Base-by-base conservation (phyloP, 495 filamentous ascomycete species). In the Baudoinia panamericana region DNA sequence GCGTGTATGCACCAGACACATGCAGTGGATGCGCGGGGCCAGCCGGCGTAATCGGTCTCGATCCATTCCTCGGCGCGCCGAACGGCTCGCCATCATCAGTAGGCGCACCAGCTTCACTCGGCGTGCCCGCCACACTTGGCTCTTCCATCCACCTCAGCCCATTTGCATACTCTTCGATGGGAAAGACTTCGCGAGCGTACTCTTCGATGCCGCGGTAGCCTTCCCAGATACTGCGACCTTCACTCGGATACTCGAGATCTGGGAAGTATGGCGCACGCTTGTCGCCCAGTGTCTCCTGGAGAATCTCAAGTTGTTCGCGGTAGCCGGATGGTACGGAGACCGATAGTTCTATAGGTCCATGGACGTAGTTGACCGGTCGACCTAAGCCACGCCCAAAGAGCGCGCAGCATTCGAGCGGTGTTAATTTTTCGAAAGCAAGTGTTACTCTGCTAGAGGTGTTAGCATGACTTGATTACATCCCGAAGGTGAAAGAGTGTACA, bases 121-220 rank as follows among this genome's bases (percentile, higher is more conserved):
- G 44, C 17, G 32, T 30, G 3, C 18, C 23, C 3, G 10, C 52
- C 57, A 63, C 64, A 27, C 63, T 58, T n/a, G n/a, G n/a, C 39
- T 70, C 63, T 58, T 58, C 70, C 85, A 93, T 93, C 90, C 90
- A 97, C 17, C 78, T 78, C 51, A 87, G 63, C 4, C 88, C 90
- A 60, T 97, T 95, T 2, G 84, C 81, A 44, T 82, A 76, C 63
- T 97, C 90, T 60, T 97, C 90, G 3, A 93, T 67, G 0, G 85
- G 86, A 53, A 95, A 97, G 0, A 92, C 86, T 53, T 97, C 90
- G 16, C 84, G 71, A 20, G 88, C 90, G 60, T 96, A 97, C 58
- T 96, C 90, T 53, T 96, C 86, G 56, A 97, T 72, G 26, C 86
- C 81, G 27, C 90, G 69, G 56, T 80, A 82, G 4, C 88, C 90